A percentile compares a stretch with the other conserved stretches of the same genome.
Conservation (phyloP, 108 stramenopile species). For the Cyclotella atomus region DNA sequence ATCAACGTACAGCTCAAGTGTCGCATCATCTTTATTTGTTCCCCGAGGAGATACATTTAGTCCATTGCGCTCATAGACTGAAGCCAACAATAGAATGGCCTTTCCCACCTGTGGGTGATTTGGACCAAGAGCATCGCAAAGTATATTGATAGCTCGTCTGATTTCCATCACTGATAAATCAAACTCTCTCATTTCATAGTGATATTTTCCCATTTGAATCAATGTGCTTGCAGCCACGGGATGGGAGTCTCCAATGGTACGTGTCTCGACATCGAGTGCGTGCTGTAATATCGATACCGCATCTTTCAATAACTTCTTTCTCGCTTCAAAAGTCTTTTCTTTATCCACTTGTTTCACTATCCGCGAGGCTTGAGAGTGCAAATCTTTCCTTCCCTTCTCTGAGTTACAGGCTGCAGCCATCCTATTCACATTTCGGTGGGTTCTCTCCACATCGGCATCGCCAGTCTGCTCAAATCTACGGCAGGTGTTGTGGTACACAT, state of each 20-base stretch:
- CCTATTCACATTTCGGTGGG: constrained; percentile 25
- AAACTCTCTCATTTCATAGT: constrained; percentile 46
- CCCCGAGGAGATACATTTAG: constrained; percentile 30
- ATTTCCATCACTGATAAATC: constrained; percentile 42
- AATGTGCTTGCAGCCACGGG: constrained; percentile 36
- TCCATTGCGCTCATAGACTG: constrained; percentile 43
- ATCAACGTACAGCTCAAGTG: constrained; percentile 46
- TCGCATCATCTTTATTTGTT: constrained; percentile 26
- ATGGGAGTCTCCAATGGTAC: constrained; percentile 33
- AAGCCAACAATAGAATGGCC: constrained; percentile 31
- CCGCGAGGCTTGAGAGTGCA: constrained; percentile 21
- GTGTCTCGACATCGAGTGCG: constrained; percentile 30
- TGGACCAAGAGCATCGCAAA: constrained; percentile 27
- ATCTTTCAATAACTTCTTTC: constrained; percentile 32
- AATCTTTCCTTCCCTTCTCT: constrained; percentile 24
- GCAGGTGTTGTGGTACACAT: constrained; percentile 48
- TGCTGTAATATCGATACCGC: constrained; percentile 25
- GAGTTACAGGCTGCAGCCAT: constrained; percentile 36
- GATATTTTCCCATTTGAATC: constrained; percentile 43
- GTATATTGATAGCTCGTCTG: constrained; percentile 25
- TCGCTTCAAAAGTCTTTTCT: background rate
- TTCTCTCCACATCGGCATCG: constrained; percentile 40
- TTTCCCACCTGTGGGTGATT: constrained; percentile 47
- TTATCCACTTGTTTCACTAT: constrained; percentile 19
- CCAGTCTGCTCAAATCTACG: constrained; percentile 31